A percentile compares a stretch with the other conserved stretches of the same genome.
Conservation (phyloP, 140 eudicot genomes). For the Ambrosia hybrid region DNA sequence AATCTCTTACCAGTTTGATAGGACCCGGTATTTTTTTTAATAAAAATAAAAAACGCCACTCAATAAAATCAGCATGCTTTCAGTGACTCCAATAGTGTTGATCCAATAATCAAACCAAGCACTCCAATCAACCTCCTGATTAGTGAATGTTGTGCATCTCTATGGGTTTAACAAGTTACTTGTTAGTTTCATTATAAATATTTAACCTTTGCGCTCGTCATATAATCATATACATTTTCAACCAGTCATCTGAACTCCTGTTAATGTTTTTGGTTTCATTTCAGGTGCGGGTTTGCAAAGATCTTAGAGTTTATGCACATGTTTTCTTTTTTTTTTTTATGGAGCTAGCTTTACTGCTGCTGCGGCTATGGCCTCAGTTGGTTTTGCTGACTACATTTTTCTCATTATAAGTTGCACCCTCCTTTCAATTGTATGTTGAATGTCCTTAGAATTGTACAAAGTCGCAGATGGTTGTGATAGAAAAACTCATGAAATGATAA, state of each 20-base stretch:
- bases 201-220: not conserved
- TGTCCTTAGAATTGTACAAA: slow-evolving; percentile 27
- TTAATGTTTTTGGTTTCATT: not conserved
- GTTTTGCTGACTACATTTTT: slow-evolving; percentile 13
- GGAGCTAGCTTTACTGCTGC: slow-evolving; percentile 4
- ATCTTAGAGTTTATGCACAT: not conserved
- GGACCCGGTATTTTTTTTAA: not conserved
- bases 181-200: not conserved
- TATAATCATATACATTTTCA: not conserved
- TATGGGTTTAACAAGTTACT: not conserved
- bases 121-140: too few species aligned
- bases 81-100: not conserved
- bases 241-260: not conserved
- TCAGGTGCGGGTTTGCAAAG: slow-evolving; percentile 21
- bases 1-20: not conserved
- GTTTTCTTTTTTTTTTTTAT: slow-evolving; percentile 7
- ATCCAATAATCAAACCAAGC: not conserved
- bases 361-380: not conserved
- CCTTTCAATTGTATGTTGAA: slow-evolving; percentile 18
- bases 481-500: not conserved
- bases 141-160: not conserved
- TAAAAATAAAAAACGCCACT: not conserved
- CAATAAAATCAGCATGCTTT: not conserved
- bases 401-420: slow-evolving; percentile 7
- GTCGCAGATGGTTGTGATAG: slow-evolving; percentile 17